Percentiles rank a stretch among this genome's conserved stretches.
Evolutionary conservation across 805 yeast species (phyloP).

Genomic region (Lipomyces spencermartinsiae): DNA sequence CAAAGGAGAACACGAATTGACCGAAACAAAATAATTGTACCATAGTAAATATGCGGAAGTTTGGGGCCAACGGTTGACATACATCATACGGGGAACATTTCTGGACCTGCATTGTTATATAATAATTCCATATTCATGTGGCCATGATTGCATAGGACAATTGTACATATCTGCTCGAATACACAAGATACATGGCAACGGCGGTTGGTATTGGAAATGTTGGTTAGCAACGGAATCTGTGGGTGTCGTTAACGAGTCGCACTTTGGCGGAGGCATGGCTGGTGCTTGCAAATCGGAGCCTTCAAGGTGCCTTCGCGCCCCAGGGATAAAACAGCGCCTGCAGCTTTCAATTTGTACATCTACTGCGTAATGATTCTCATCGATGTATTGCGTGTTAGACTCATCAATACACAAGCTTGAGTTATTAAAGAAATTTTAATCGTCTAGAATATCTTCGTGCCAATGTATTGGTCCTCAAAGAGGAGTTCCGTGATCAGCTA

Average conservation of each 20-base stretch:
- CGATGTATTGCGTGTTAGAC: too few relatives aligned
- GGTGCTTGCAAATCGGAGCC: too few relatives aligned
- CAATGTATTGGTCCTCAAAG: neutral
- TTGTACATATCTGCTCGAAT: neutral
- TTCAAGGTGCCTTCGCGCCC: too few relatives aligned
- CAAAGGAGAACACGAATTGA: neutral
- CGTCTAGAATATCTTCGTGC: too few relatives aligned
- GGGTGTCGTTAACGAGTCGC: too few relatives aligned
- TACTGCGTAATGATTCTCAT: too few relatives aligned
- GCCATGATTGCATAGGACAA: neutral
- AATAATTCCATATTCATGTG: neutral
- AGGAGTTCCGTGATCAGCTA: neutral
- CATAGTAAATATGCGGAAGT: neutral
- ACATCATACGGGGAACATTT: neutral
- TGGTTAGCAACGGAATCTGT: neutral
- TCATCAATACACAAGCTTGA: too few relatives aligned
- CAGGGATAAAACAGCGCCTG: too few relatives aligned
- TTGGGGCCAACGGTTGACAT: neutral
- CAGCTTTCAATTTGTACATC: too few relatives aligned
- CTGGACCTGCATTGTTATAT: neutral
- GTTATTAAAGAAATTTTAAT: too few relatives aligned
- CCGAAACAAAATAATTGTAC: neutral
- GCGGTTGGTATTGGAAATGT: neutral
- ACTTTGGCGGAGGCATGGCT: too few relatives aligned
- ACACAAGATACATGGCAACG: neutral